Conservation (phyloP, 2,329 filamentous ascomycete genomes). For the Aureobasidium sp. region DNA sequence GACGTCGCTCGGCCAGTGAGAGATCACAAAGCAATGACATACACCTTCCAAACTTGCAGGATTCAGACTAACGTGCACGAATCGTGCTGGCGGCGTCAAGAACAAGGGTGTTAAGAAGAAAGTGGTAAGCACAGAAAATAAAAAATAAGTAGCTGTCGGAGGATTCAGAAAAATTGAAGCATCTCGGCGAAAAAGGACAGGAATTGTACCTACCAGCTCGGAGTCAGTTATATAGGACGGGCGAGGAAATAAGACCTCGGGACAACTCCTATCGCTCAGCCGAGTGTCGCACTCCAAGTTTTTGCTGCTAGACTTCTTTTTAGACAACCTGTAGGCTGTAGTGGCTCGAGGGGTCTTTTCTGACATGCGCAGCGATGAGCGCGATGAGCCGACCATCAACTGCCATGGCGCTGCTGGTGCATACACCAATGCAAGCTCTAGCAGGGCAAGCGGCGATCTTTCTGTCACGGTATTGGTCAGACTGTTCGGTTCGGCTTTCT, state of each 20-base stretch:
- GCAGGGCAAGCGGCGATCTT: slow-evolving; percentile 3
- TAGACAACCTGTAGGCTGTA: slow-evolving; percentile 1
- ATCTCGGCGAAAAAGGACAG: neutral
- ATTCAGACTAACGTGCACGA: neutral
- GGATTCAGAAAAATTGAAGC: slow-evolving; percentile 4
- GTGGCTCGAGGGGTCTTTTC: neutral
- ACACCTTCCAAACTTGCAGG: neutral
- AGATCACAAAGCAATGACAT: slow-evolving; percentile 8
- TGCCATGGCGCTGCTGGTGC: neutral
- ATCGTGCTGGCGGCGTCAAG: neutral
- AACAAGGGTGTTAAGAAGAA: no score
- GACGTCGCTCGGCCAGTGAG: slow-evolving; percentile 4
- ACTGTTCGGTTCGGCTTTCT: slow-evolving; percentile 1
- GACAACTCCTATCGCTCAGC: neutral
- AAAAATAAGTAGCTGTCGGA: slow-evolving; percentile 8
- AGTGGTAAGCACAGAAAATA: neutral
- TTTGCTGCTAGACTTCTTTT: neutral
- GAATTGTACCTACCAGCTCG: neutral
- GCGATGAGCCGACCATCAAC: slow-evolving; percentile 1
- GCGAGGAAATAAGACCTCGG: neutral
- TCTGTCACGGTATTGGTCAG: slow-evolving; percentile 6
- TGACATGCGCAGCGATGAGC: slow-evolving; percentile 7
- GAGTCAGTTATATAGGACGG: neutral
- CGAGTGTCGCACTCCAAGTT: neutral
- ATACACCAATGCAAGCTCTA: slow-evolving; percentile 13